Evolutionary conservation across 225 moss, liverwort and hornwort genomes (phyloP), one percentile per base, ranked within the genome.

Genomic region (Antitrichia curtipendula): DNA sequence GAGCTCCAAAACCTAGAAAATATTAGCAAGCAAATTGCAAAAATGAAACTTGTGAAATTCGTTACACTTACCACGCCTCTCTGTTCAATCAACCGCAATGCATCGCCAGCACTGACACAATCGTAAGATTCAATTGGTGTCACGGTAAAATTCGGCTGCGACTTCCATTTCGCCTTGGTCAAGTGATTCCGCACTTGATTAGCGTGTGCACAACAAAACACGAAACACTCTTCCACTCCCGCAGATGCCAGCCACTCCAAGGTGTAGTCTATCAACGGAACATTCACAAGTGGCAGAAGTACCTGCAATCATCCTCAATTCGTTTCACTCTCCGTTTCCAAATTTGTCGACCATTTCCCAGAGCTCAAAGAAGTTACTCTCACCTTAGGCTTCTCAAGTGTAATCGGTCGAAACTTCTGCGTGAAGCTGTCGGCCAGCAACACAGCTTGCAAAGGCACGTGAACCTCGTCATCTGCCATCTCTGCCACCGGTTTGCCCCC

Each of bases 71-170:
- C 99, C 97, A 99, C 97, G 86, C 93, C 94, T 86, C 95, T 94
- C 91, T 96, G 96, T 68, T 99, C 97, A 86, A 99, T 96, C 70
- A 95, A 91, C 63, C 99, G 95, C 76, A 99, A 91, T 52, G 99
- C 99, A 93, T 99, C 99, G 43, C 99, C 99, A 64, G 99, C 97
- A 89, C 99, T 99, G n/a, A 97, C 97, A 75, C 99, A 99, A 69
- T 99, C 99, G 79, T 96, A 88, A 10, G 97, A 99, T 80, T 96
- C 99, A 76, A 99, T 99, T 19, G 91, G 93, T 43, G 90, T 95
- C 60, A 99, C 92, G 34, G 82, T 87, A n/a, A 99, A 96, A 89
- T 95, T 97, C 22, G 99, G 94, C 64, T 96, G 99, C 31, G 94
- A 92, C 85, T 83, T 92, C 99, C 99, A 97, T 69, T 92, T 94